Evolutionary conservation across 2,329 filamentous ascomycete genomes (phyloP).

Genomic region (Calycina marina): DNA sequence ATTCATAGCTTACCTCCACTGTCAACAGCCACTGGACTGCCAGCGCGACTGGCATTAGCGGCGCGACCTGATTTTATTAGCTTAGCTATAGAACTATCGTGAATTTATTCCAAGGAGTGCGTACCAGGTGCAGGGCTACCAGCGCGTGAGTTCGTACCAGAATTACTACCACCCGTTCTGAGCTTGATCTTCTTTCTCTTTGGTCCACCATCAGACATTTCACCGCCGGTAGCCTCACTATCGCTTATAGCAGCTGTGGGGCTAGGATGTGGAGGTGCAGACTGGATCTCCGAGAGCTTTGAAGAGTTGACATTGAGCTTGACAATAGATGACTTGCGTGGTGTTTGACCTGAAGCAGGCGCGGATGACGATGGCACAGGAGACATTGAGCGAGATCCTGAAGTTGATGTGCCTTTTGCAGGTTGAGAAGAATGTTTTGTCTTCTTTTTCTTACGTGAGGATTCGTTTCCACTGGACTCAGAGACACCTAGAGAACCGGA

Average conservation of each 20-base stretch:
- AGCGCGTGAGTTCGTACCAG: slow-evolving; percentile 42
- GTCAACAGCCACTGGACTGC: slow-evolving; percentile 16
- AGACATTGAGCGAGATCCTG: slow-evolving; percentile 30
- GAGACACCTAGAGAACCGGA: slow-evolving; percentile 75
- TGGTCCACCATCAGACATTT: slow-evolving; percentile 48
- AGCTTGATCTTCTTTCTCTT: slow-evolving; percentile 45
- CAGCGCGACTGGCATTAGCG: slow-evolving; percentile 19
- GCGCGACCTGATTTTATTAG: too few relatives aligned
- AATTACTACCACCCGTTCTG: slow-evolving; percentile 28
- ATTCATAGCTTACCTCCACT: slow-evolving; percentile 6
- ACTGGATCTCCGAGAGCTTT: slow-evolving; percentile 18
- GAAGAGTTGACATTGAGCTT: slow-evolving; percentile 18
- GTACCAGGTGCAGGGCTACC: slow-evolving; percentile 36
- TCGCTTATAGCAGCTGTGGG: slow-evolving; percentile 51
- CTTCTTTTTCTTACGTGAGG: slow-evolving; percentile 63
- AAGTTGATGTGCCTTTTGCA: slow-evolving; percentile 40
- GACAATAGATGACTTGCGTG: slow-evolving; percentile 19
- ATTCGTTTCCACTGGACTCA: slow-evolving; percentile 86
- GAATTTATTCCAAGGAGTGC: too few relatives aligned
- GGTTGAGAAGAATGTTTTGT: slow-evolving; percentile 45
- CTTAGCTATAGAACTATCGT: too few relatives aligned
- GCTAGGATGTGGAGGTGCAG: slow-evolving; percentile 21
- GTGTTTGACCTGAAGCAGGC: slow-evolving; percentile 9
- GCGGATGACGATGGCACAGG: slow-evolving; percentile 14
- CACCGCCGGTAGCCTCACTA: slow-evolving; percentile 55